Evolutionary conservation across 257 asterid genomes (phyloP).

Genomic region (Solanum peruvianum): DNA sequence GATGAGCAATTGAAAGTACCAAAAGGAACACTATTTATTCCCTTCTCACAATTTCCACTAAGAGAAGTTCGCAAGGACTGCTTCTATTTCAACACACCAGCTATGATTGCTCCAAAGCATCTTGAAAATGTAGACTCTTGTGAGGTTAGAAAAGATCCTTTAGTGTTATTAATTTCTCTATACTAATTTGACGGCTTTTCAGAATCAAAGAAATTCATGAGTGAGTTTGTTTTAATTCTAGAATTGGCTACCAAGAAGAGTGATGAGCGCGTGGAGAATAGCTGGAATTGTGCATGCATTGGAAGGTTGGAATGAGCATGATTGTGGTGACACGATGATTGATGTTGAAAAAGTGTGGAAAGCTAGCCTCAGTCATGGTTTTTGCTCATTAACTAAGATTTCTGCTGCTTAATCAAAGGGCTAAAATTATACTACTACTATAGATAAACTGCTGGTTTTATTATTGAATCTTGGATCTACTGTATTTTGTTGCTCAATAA

Average conservation of each 20-base stretch:
- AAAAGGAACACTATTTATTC: constrained; percentile 29
- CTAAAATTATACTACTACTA: too few species aligned
- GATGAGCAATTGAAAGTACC: constrained; percentile 21
- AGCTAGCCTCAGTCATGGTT: constrained; percentile 58
- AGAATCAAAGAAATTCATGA: neutral
- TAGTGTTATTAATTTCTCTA: neutral
- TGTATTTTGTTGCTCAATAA: neutral
- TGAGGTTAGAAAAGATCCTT: constrained; percentile 16
- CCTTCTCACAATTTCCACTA: constrained; percentile 31
- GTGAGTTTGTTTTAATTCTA: constrained; percentile 1
- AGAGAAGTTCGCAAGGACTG: constrained; percentile 22
- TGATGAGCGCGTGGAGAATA: constrained; percentile 61
- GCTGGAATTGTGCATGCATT: constrained; percentile 68
- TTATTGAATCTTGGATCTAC: neutral
- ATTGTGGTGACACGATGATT: constrained; percentile 61
- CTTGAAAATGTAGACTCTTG: constrained; percentile 33
- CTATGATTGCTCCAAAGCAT: constrained; percentile 29
- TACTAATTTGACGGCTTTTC: neutral
- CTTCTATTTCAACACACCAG: constrained; percentile 18
- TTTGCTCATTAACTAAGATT: constrained; percentile 25
- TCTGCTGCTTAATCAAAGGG: neutral
- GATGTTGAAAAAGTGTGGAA: constrained; percentile 47
- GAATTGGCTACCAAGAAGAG: constrained; percentile 87
- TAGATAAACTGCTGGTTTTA: neutral
- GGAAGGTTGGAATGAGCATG: constrained; percentile 72